A percentile compares a stretch with the other conserved stretches of the same genome.
These are phyloP conservation scores for Boletus bicolor DNA, from an alignment of 768 basidiomycete genomes.

Conservation along the genomic window DNA sequence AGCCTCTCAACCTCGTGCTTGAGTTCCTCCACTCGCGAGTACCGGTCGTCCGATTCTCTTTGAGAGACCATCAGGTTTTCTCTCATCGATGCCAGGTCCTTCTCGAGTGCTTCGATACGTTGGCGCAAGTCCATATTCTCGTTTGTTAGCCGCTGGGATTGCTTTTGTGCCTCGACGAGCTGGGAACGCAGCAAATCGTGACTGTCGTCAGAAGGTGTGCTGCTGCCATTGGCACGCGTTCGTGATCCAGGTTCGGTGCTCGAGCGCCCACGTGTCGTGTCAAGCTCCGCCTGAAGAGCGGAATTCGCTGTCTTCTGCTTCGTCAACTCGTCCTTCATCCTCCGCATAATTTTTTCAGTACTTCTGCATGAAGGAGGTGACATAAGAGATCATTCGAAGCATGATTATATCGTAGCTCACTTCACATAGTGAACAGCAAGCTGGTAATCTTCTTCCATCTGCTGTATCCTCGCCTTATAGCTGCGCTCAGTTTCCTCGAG, in stretches of 20 bases:
- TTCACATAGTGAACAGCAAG: conserved; percentile 97
- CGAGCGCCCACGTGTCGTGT: conserved; percentile 60
- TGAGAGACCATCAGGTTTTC: conserved; percentile 69
- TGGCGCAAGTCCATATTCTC: conserved; percentile 77
- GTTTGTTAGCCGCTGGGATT: conserved; percentile 61
- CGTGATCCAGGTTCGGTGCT: conserved; percentile 49
- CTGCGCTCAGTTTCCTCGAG: conserved; percentile 74
- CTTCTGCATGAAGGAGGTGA: conserved; percentile 50
- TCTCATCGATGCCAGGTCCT: conserved; percentile 67
- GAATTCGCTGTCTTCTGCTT: conserved; percentile 85
- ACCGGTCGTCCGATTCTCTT: conserved; percentile 76
- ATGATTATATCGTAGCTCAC: conserved; percentile 45
- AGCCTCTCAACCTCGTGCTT: conserved; percentile 78
- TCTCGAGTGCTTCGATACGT: conserved; percentile 71
- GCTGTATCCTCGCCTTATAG: conserved; percentile 77
- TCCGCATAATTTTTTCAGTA: conserved; percentile 96
- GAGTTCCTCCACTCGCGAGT: conserved; percentile 73
- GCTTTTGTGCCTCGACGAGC: conserved; percentile 74
- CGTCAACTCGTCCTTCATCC: conserved; percentile 92
- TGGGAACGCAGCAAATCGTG: conserved; percentile 65
- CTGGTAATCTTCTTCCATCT: conserved; percentile 94
- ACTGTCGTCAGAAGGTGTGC: conserved; percentile 75
- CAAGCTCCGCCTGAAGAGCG: conserved; percentile 81
- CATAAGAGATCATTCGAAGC: conserved; percentile 14
- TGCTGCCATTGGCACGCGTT: conserved; percentile 67